Evolutionary conservation across 106 monocot genomes (phyloP).

Genomic region (Acorus gramineus): DNA sequence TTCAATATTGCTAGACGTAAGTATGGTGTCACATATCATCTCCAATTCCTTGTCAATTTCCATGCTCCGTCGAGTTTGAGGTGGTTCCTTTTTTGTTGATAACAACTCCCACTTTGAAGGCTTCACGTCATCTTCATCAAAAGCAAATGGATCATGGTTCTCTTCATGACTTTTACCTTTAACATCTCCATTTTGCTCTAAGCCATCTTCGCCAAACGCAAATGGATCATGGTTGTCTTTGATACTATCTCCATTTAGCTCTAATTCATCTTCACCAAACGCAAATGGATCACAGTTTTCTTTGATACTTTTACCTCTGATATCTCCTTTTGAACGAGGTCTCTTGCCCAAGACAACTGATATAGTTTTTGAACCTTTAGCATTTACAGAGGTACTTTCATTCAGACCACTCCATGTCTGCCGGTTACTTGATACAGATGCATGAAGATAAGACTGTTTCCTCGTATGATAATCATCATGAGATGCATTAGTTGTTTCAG

Average conservation of each 20-base stretch:
- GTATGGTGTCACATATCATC: constrained; percentile 17
- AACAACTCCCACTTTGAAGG: constrained; percentile 74
- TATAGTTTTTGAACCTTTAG: constrained; percentile 18
- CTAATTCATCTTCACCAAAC: constrained; percentile 69
- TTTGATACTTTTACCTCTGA: constrained; percentile 4
- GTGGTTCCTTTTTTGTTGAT: constrained; percentile 34
- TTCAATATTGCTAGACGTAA: constrained; percentile 11
- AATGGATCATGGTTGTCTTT: too few relatives aligned
- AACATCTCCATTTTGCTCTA: neutral
- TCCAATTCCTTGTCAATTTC: constrained; percentile 15
- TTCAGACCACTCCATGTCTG: constrained; percentile 14
- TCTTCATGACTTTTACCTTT: too few relatives aligned
- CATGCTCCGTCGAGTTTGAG: constrained; percentile 11
- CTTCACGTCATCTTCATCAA: neutral
- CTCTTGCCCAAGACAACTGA: constrained; percentile 15
- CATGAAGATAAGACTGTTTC: constrained; percentile 5
- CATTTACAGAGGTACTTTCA: constrained; percentile 20
- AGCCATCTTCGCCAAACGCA: neutral
- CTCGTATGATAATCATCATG: constrained; percentile 7
- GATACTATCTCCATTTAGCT: neutral
- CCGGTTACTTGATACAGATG: constrained; percentile 23
- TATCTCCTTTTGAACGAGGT: constrained; percentile 26
- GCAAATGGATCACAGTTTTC: constrained; percentile 62
- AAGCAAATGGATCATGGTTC: too few relatives aligned
- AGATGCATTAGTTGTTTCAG: constrained; percentile 14